These are phyloP conservation scores for Hypsizygus marmoreus DNA, from an alignment of 768 basidiomycete genomes.

Conservation along the genomic window DNA sequence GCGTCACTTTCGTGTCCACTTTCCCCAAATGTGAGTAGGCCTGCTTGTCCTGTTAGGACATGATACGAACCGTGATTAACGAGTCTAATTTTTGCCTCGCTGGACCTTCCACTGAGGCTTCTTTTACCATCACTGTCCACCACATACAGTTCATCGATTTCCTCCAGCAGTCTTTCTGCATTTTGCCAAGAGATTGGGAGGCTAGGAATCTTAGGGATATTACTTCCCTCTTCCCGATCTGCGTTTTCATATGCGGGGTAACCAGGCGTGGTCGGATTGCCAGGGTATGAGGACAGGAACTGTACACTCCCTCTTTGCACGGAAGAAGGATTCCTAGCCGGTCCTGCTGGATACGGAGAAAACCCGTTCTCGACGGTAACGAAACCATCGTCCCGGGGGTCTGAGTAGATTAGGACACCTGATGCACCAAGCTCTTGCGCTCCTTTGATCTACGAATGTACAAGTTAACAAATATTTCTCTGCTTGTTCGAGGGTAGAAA, in stretches of 20 bases:
- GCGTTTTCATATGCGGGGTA: constrained; percentile 84
- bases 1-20: constrained; percentile 80
- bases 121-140: constrained; percentile 27
- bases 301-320: constrained; percentile 87
- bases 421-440: constrained; percentile 83
- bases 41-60: background rate
- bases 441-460: constrained; percentile 67
- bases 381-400: constrained; percentile 83
- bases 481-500: constrained; percentile 17
- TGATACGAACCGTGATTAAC: constrained; percentile 52
- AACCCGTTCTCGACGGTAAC: constrained; percentile 80
- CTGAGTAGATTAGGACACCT: constrained; percentile 81
- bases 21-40: background rate
- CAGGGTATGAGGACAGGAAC: constrained; percentile 65
- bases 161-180: constrained; percentile 66
- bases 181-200: constrained; percentile 91
- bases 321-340: constrained; percentile 81
- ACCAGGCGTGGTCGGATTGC: constrained; percentile 87
- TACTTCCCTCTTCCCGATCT: constrained; percentile 58
- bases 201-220: constrained; percentile 77
- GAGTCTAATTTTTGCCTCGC: constrained; percentile 47
- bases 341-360: constrained; percentile 78
- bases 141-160: constrained; percentile 43
- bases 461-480: constrained; percentile 19
- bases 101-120: constrained; percentile 50